A percentile compares a stretch with the other conserved stretches of the same genome.
Conservation (phyloP, 2,329 filamentous ascomycete genomes). For the Curvularia sp. region DNA sequence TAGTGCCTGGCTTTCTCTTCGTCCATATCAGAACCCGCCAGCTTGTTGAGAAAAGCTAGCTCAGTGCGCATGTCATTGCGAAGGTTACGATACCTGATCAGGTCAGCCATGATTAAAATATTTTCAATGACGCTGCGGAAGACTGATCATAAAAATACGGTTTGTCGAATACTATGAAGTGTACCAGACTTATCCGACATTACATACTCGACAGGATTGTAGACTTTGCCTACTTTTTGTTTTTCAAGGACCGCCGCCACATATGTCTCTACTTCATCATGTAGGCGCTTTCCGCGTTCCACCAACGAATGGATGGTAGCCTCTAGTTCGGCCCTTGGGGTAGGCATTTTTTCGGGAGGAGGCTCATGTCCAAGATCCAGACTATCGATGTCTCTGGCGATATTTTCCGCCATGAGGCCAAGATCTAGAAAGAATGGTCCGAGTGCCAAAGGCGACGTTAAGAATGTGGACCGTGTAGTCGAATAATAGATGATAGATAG, state of each 20-base stretch:
- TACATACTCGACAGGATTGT: conserved; percentile 48
- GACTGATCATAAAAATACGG: not conserved
- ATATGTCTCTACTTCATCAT: conserved; percentile 54
- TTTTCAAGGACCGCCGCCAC: conserved; percentile 44
- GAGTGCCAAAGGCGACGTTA: not conserved
- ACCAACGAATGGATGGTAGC: conserved; percentile 44
- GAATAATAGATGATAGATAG: not conserved
- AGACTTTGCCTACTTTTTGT: conserved; percentile 43
- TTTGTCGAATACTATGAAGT: not conserved
- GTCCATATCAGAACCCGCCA: conserved; percentile 32
- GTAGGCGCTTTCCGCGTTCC: conserved; percentile 48
- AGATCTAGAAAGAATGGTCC: not conserved
- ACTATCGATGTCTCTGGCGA: conserved; percentile 18
- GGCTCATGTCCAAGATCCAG: conserved; percentile 21
- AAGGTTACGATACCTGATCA: conserved; percentile 25
- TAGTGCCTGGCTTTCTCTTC: conserved; percentile 58
- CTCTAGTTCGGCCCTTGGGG: conserved; percentile 28
- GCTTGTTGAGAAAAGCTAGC: conserved; percentile 43
- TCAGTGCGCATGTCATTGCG: conserved; percentile 49
- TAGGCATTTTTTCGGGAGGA: conserved; percentile 9
- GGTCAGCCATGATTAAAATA: not conserved
- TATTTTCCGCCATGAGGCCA: conserved; percentile 26
- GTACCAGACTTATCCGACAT: not conserved
- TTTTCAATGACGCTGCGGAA: not conserved
- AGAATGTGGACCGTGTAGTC: not conserved